phyloP scores from a whole-genome alignment of 371 early-diverging fungal genomes.

The Mortierella sp. region DNA sequence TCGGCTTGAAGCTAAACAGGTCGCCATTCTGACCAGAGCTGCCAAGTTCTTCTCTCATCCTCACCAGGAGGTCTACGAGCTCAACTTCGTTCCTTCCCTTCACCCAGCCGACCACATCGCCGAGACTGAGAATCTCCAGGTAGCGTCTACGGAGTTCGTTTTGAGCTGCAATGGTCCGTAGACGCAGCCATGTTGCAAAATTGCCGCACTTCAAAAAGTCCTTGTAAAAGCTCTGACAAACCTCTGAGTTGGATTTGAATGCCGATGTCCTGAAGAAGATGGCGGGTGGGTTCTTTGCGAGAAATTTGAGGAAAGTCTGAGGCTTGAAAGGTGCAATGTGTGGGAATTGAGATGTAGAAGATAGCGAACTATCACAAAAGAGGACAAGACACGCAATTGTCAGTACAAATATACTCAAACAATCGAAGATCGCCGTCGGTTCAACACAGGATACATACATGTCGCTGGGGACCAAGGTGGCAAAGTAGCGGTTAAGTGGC shows the following conservation, averaged over 20 bases:
- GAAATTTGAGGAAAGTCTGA: constrained; percentile 47
- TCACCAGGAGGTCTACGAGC: constrained; percentile 70
- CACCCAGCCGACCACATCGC: constrained; percentile 65
- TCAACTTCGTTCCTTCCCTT: constrained; percentile 63
- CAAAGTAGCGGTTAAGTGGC: constrained; percentile 94
- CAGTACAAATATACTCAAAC: not conserved
- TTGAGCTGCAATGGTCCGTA: constrained; percentile 82
- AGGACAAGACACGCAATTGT: not conserved
- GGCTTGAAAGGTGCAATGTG: constrained; percentile 57
- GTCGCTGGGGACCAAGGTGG: constrained; percentile 80
- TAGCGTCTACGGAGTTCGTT: constrained; percentile 74
- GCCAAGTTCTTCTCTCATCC: constrained; percentile 71
- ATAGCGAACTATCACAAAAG: constrained; percentile 19
- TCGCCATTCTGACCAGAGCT: constrained; percentile 20
- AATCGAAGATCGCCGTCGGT: not conserved
- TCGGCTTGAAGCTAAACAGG: constrained; percentile 18
- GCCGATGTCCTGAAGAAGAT: constrained; percentile 49
- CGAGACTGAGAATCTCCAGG: constrained; percentile 66
- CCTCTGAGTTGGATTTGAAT: constrained; percentile 52
- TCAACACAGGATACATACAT: constrained; percentile 54
- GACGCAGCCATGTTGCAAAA: constrained; percentile 95
- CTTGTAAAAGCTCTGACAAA: constrained; percentile 79
- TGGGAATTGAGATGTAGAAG: constrained; percentile 43
- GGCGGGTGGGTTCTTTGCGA: constrained; percentile 50
- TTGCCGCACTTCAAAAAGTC: constrained; percentile 93